Evolutionary conservation across 495 filamentous ascomycete genomes (phyloP).

Genomic region (Margaritispora aquatica): DNA sequence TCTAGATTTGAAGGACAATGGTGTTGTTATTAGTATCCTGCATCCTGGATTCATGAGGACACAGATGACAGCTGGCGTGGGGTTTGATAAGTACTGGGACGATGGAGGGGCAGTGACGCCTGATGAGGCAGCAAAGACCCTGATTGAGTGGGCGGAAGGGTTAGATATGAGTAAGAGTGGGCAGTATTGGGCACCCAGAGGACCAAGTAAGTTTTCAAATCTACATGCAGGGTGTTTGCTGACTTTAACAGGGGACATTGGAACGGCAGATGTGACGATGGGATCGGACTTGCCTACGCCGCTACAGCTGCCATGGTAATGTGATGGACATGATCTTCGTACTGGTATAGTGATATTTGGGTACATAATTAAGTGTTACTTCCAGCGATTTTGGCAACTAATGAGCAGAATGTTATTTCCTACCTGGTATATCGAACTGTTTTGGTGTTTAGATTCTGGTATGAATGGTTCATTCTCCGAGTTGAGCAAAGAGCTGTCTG

Average conservation of each 20-base stretch:
- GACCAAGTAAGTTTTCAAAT: constrained; percentile 44
- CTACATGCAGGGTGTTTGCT: constrained; percentile 2
- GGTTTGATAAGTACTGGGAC: constrained; percentile 68
- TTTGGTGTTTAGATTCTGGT: no score
- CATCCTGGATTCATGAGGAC: constrained; percentile 75
- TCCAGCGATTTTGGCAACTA: no score
- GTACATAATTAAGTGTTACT: no score
- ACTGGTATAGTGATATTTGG: no score
- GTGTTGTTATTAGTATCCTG: constrained; percentile 57
- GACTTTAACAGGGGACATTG: constrained; percentile 50
- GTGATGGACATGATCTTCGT: no score
- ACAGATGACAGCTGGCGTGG: constrained; percentile 64
- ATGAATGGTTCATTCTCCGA: no score
- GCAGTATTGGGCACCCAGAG: constrained; percentile 66
- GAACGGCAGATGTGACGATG: constrained; percentile 56
- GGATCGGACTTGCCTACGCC: constrained; percentile 57
- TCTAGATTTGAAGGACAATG: constrained; percentile 57
- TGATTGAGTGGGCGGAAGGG: constrained; percentile 53
- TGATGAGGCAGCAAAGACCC: constrained; percentile 55
- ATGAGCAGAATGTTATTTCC: no score
- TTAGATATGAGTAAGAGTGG: constrained; percentile 63
- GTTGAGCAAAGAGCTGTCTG: no score
- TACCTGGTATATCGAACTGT: no score
- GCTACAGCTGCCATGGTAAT: constrained; percentile 63
- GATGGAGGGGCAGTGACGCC: constrained; percentile 62